These are phyloP conservation scores for Aspergillus baeticus DNA, from an alignment of 495 filamentous ascomycete genomes.

Conservation along the genomic window DNA sequence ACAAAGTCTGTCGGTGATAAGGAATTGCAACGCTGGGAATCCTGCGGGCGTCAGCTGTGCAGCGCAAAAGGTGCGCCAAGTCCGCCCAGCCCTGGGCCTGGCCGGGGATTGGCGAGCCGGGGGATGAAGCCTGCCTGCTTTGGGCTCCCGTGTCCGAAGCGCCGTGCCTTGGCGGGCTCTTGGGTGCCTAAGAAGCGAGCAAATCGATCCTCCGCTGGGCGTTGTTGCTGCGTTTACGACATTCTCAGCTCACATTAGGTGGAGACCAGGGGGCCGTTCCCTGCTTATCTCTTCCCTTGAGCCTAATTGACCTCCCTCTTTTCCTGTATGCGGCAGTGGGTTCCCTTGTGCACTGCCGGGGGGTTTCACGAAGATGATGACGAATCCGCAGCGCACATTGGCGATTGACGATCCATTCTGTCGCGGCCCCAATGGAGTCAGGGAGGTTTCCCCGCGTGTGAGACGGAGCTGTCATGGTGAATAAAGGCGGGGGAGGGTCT, in stretches of 20 bases:
- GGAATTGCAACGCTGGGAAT: conserved; percentile 5
- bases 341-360: neutral
- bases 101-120: neutral
- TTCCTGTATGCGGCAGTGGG: neutral
- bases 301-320: conserved; percentile 7
- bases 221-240: neutral
- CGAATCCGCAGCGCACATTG: neutral
- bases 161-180: neutral
- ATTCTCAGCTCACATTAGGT: neutral
- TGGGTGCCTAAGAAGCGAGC: neutral
- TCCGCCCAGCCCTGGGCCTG: neutral
- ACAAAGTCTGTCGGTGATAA: neutral
- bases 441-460: neutral
- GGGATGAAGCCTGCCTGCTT: neutral
- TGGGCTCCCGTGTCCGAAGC: neutral
- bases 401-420: neutral
- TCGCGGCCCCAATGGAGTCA: too few species aligned
- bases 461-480: neutral
- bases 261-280: neutral
- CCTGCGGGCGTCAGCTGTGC: neutral
- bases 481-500: neutral
- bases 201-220: neutral
- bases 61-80: neutral
- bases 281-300: conserved; percentile 17
- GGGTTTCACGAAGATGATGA: too few species aligned